These are phyloP conservation scores for Cynara cardunculus DNA, from an alignment of 129 eudicot genomes.

Conservation along the genomic window DNA sequence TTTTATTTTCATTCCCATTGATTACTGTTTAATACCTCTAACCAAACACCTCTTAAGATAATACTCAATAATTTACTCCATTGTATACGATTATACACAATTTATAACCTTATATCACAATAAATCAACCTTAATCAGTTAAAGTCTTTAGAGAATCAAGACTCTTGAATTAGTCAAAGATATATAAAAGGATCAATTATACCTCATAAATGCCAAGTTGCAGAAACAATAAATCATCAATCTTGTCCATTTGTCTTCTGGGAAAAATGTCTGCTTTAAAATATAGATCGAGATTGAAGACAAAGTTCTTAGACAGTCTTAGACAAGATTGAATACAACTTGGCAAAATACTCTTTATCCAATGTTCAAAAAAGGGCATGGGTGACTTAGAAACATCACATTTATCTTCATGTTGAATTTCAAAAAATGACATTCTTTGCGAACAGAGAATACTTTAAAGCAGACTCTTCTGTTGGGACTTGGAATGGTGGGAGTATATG, in stretches of 20 bases:
- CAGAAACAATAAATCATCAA: background rate
- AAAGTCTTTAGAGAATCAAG: background rate
- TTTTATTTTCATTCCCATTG: too few species aligned
- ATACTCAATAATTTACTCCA: background rate
- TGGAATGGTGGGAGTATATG: background rate
- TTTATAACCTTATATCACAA: background rate
- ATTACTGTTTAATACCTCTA: too few species aligned
- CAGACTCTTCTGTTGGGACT: background rate
- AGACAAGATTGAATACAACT: background rate
- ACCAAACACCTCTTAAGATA: too few species aligned
- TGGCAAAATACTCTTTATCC: background rate
- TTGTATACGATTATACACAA: background rate
- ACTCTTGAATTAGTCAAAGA: background rate
- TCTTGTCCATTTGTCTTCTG: background rate
- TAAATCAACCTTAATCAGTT: background rate
- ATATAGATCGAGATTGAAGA: background rate
- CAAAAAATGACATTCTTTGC: background rate
- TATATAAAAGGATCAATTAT: background rate
- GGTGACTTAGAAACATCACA: background rate
- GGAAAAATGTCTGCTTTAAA: background rate
- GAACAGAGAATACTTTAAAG: background rate
- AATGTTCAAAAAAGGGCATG: background rate
- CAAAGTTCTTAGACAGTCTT: background rate
- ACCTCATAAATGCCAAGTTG: background rate
- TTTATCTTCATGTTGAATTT: background rate